Evolutionary conservation across 139 green algal species (phyloP).

Genomic region (Diplosphaera chodatii): DNA sequence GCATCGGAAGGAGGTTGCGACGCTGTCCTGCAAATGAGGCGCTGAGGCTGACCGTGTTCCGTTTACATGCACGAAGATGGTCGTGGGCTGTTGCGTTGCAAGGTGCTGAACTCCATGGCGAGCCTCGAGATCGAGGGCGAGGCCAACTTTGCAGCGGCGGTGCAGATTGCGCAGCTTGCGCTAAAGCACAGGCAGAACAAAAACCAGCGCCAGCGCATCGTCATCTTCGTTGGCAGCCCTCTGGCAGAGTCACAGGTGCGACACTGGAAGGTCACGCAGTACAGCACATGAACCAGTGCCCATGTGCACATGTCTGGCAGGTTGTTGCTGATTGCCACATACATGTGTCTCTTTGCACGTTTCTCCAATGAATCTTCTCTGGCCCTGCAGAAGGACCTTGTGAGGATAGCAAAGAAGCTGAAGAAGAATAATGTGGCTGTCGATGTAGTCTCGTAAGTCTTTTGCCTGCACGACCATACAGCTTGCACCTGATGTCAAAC

Average conservation of each 20-base stretch:
- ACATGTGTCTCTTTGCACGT: too few relatives aligned
- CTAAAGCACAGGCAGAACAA: slow-evolving; percentile 99
- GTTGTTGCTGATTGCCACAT: too few relatives aligned
- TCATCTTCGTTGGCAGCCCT: slow-evolving; percentile 93
- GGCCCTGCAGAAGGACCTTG: slow-evolving; percentile 63
- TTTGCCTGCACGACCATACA: slow-evolving; percentile 41
- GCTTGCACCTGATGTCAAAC: too few relatives aligned
- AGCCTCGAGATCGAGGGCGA: slow-evolving; percentile 80
- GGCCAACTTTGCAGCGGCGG: slow-evolving; percentile 68
- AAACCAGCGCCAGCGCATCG: slow-evolving; percentile 95
- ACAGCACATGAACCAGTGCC: too few relatives aligned
- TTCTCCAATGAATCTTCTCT: neutral
- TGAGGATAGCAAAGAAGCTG: slow-evolving; percentile 98
- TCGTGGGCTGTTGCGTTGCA: too few relatives aligned
- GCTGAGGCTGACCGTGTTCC: too few relatives aligned
- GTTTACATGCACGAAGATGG: too few relatives aligned
- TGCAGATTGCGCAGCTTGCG: slow-evolving; percentile 96
- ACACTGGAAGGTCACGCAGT: too few relatives aligned
- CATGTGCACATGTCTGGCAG: too few relatives aligned
- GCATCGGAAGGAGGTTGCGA: too few relatives aligned
- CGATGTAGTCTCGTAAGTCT: slow-evolving; percentile 92
- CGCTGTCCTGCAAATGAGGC: too few relatives aligned
- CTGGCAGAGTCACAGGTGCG: slow-evolving; percentile 76
- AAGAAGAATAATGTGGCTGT: slow-evolving; percentile 99
- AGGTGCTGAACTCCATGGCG: slow-evolving; percentile 69